Percentiles rank a stretch among this genome's conserved stretches.
These are phyloP conservation scores for Lactifluus pinguis DNA, from an alignment of 768 basidiomycete genomes.

Conservation along the genomic window DNA sequence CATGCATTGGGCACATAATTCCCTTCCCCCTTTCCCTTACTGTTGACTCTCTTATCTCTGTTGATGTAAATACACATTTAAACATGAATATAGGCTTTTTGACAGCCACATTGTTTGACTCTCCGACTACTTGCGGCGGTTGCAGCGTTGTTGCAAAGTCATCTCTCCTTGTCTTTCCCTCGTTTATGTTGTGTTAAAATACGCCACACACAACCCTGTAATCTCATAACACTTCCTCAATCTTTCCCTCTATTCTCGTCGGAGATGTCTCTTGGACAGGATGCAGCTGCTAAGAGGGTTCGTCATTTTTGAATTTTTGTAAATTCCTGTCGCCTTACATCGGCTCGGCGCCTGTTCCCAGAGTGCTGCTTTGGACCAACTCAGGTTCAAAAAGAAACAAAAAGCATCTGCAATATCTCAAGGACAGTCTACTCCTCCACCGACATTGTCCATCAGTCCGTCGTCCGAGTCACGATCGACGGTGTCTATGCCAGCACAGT, in stretches of 20 bases:
- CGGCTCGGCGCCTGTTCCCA: constrained; percentile 21
- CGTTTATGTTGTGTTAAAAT: not conserved
- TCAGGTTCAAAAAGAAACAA: constrained; percentile 39
- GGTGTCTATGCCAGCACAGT: constrained; percentile 47
- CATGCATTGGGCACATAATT: not conserved
- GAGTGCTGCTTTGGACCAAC: constrained; percentile 37
- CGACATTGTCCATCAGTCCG: constrained; percentile 21
- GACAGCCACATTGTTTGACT: constrained; percentile 28
- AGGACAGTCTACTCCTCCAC: constrained; percentile 15
- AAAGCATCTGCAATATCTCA: constrained; percentile 25
- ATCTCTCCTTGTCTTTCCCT: not conserved
- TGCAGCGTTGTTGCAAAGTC: not conserved
- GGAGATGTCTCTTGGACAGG: constrained; percentile 16
- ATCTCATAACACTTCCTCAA: not conserved
- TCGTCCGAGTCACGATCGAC: constrained; percentile 21
- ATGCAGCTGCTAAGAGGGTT: constrained; percentile 18
- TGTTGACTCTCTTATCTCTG: not conserved
- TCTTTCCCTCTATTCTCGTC: not conserved
- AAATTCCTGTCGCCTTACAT: constrained; percentile 14
- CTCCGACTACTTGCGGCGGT: constrained; percentile 24
- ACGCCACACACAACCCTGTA: not conserved
- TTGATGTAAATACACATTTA: constrained; percentile 10
- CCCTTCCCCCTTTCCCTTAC: not conserved
- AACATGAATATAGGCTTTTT: constrained; percentile 15
- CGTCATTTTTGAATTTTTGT: constrained; percentile 23